Evolutionary conservation across 495 filamentous ascomycete species (phyloP).

Genomic region (Lasiosphaeria miniovina): DNA sequence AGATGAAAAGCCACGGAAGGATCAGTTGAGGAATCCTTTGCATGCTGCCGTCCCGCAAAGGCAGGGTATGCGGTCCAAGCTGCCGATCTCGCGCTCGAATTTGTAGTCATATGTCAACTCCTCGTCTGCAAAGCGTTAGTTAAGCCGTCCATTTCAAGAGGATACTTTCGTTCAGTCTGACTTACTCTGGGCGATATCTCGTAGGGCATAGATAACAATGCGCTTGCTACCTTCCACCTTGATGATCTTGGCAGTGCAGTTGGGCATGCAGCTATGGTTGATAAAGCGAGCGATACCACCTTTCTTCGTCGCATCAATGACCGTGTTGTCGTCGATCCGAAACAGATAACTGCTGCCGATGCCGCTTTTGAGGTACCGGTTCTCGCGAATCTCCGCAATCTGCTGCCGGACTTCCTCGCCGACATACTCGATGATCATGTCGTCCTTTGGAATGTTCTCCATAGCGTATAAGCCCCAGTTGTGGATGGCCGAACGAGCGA

Average conservation of each 20-base stretch:
- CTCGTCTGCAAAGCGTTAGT: slow-evolving; percentile 66
- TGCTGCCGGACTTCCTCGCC: slow-evolving; percentile 95
- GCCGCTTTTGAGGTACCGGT: slow-evolving; percentile 87
- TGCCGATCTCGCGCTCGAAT: slow-evolving; percentile 95
- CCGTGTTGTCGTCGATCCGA: slow-evolving; percentile 94
- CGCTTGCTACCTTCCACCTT: slow-evolving; percentile 98
- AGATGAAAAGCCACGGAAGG: not conserved
- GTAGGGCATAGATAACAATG: slow-evolving; percentile 96
- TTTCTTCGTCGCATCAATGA: slow-evolving; percentile 97
- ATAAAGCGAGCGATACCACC: slow-evolving; percentile 98
- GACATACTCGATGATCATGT: slow-evolving; percentile 99
- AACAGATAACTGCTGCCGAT: slow-evolving; percentile 98
- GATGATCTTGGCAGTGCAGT: slow-evolving; percentile 99
- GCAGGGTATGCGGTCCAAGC: slow-evolving; percentile 92
- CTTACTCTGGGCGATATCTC: slow-evolving; percentile 93
- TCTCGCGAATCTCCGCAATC: slow-evolving; percentile 91
- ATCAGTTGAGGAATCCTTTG: slow-evolving; percentile 97
- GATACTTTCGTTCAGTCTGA: not conserved
- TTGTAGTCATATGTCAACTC: slow-evolving; percentile 99
- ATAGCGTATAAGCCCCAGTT: slow-evolving; percentile 98
- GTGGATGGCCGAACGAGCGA: slow-evolving; percentile 95
- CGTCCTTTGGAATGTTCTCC: slow-evolving; percentile 93
- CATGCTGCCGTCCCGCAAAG: slow-evolving; percentile 92
- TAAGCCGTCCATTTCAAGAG: slow-evolving; percentile 33
- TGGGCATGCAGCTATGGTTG: slow-evolving; percentile 97